These are phyloP conservation scores for Lodderomyces elongisporus DNA, from an alignment of 1,139 yeast genomes.

Conservation along the genomic window DNA sequence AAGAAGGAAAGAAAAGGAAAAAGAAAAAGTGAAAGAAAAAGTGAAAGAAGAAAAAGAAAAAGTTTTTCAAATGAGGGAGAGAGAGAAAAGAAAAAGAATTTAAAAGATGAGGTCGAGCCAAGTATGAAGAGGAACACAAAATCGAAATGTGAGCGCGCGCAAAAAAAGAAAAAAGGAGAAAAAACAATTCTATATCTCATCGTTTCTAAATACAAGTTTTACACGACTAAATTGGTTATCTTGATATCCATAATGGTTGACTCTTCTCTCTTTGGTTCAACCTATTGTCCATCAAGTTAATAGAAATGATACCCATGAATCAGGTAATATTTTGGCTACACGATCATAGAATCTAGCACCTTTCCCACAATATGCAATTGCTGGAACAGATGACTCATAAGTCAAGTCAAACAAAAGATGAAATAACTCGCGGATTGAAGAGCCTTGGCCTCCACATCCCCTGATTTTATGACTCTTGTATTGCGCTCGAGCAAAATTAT, in stretches of 20 bases:
- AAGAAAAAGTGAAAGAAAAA: too few relatives aligned
- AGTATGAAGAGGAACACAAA: too few relatives aligned
- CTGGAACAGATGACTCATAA: constrained; percentile 25
- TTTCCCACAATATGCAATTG: constrained; percentile 44
- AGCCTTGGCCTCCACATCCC: constrained; percentile 33
- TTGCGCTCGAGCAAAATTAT: constrained; percentile 32
- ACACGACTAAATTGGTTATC: too few relatives aligned
- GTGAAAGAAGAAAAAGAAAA: neutral
- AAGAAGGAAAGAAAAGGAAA: constrained; percentile 3
- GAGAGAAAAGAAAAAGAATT: too few relatives aligned
- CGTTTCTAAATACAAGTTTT: too few relatives aligned
- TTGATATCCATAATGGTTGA: too few relatives aligned
- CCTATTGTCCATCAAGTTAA: too few relatives aligned
- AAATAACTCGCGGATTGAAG: constrained; percentile 44
- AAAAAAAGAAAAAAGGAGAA: too few relatives aligned
- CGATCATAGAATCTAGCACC: constrained; percentile 46
- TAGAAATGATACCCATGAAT: constrained; percentile 16
- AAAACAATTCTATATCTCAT: too few relatives aligned
- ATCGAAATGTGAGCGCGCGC: too few relatives aligned
- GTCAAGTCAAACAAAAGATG: constrained; percentile 53
- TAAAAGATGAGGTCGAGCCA: too few relatives aligned
- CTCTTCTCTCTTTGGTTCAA: too few relatives aligned
- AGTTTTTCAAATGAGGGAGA: neutral
- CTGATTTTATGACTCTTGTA: constrained; percentile 30
- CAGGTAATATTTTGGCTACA: constrained; percentile 31